Evolutionary conservation across 352 stramenopile species (phyloP).

Genomic region (Blastocystis sp.): DNA sequence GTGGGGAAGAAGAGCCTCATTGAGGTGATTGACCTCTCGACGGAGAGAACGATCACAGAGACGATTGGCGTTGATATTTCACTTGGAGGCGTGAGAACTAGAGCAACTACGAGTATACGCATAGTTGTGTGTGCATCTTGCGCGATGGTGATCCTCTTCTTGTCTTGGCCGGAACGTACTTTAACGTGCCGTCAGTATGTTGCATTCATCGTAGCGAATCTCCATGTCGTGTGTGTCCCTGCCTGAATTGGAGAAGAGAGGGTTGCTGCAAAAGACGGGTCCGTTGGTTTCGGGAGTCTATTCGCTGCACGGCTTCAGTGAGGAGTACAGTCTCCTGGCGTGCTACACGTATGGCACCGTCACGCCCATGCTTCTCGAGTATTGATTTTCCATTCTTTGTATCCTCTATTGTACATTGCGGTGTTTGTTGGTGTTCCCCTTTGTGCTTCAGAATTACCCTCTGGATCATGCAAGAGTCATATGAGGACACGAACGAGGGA

Average conservation of each 20-base stretch:
- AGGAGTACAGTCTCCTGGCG: background rate
- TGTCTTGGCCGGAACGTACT: background rate
- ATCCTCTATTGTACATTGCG: no score
- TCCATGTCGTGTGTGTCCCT: background rate
- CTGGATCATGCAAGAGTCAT: background rate
- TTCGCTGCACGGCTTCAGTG: background rate
- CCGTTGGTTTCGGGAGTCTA: background rate
- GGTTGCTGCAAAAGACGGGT: background rate
- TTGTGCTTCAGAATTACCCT: background rate
- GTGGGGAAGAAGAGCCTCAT: background rate
- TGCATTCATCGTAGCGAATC: background rate
- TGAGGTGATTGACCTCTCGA: background rate
- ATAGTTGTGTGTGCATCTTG: background rate
- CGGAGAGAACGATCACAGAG: background rate
- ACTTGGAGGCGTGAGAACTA: background rate
- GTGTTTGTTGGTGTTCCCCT: no score
- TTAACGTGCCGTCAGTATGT: background rate
- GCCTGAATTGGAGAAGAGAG: background rate
- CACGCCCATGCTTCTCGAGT: background rate
- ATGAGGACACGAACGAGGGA: background rate
- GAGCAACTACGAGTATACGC: background rate
- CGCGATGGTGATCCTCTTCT: background rate
- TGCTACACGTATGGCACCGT: background rate
- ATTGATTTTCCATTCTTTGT: no score
- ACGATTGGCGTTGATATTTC: background rate